Evolutionary conservation across 768 basidiomycete species (phyloP).

Genomic region (Coprinopsis sp.): DNA sequence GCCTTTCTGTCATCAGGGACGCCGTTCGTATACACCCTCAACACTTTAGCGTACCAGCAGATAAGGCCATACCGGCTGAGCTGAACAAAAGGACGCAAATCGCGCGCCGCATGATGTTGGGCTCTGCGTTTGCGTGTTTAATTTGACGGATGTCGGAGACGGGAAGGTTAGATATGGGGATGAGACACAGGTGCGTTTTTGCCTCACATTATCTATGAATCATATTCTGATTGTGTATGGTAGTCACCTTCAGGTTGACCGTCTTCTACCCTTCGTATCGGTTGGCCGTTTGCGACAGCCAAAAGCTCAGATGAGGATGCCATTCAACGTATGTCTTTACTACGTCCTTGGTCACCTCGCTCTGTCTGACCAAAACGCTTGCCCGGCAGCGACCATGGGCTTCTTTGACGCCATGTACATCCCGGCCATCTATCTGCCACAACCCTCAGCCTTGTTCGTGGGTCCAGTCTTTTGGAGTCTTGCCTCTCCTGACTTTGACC

Average conservation of each 20-base stretch:
- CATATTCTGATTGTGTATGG: conserved; percentile 2
- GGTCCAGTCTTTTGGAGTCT: neutral
- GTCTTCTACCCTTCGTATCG: conserved; percentile 85
- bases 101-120: conserved; percentile 87
- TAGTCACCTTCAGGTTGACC: conserved; percentile 86
- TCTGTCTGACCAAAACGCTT: neutral
- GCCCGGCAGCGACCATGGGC: conserved; percentile 64
- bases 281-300: conserved; percentile 86
- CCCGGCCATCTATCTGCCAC: conserved; percentile 72
- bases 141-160: conserved; percentile 80
- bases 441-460: conserved; percentile 73
- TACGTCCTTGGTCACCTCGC: neutral
- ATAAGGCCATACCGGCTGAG: conserved; percentile 77
- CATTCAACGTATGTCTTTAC: conserved; percentile 60
- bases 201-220: neutral
- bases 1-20: conserved; percentile 49
- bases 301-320: conserved; percentile 83
- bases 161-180: conserved; percentile 94
- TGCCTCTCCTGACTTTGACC: conserved; percentile 4
- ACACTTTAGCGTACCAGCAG: conserved; percentile 75
- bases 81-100: conserved; percentile 95
- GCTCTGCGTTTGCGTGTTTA: conserved; percentile 86
- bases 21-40: conserved; percentile 84
- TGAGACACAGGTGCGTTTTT: conserved; percentile 78
- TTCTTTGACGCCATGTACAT: conserved; percentile 96